Evolutionary conservation across 2,329 filamentous ascomycete genomes (phyloP), one percentile per base, ranked within the genome.

Genomic region (Sclerotinia sclerotiorum): DNA sequence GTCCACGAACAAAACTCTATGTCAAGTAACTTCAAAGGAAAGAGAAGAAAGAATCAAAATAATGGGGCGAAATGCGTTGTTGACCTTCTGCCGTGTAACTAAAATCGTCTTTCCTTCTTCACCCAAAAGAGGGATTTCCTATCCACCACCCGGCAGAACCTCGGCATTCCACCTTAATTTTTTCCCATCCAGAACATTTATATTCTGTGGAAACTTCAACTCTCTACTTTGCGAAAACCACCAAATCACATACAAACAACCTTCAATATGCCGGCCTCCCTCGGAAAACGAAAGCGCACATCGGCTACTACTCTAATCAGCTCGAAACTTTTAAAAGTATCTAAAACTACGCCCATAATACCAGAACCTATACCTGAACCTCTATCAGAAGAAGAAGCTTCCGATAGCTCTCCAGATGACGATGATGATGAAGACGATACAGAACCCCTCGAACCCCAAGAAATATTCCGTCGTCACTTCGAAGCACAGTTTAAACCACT

Each of bases 401-500:
- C 56, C 24, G 56, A 62, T 27, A 51, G 17, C 29, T 48, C 56
- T 35, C 8, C 35, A 17, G 48, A 61, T 8, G 32, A 35, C 21
- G 32, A 35, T 29, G 29, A 70, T 72, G 63, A 75, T 5, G 67
- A 65, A 61, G 48, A 71, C 73, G 61, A 75, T 15, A 65, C 64
- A 3, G 74, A 44, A 51, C 72, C 51, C 6, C 75, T 81, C 52
- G 82, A 88, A 69, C 84, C 90, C 17, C 88, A 92, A 73, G 92
- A 90, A 68, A 85, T 94, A 69, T 92, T 99, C 76, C 88, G 89
- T 69, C 87, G 87, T 73, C 90, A 94, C 77, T 98, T 98, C 77
- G 95, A 97, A 80, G 87, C 92, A 39, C 89, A 91, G 77, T 98
- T 97, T 81, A 87, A 88, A 77, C 93, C 94, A 11, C 79, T 97